phyloP scores from a whole-genome alignment of 768 basidiomycete genomes.

The Pisolithus sp. region DNA sequence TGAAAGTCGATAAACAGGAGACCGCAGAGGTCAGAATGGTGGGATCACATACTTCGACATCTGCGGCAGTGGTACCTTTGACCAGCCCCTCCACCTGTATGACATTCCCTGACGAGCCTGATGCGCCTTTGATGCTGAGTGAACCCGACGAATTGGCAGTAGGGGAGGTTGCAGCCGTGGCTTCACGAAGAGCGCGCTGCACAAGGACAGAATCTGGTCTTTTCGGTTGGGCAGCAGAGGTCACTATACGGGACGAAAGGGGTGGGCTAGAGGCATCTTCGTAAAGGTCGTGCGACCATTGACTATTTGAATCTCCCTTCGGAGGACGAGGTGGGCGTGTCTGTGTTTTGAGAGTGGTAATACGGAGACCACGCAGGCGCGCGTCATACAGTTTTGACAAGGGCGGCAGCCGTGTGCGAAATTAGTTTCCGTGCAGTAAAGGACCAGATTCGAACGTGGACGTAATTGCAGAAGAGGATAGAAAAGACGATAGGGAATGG shows the following conservation, averaged over 20 bases:
- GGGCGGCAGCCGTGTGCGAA: no score
- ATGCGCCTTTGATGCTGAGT: constrained; percentile 65
- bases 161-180: constrained; percentile 28
- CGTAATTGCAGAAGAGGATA: not conserved
- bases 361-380: no score
- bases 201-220: constrained; percentile 51
- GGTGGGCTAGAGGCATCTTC: constrained; percentile 49
- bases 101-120: constrained; percentile 48
- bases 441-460: not conserved
- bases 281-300: constrained; percentile 70
- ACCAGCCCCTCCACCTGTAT: constrained; percentile 73
- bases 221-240: constrained; percentile 36
- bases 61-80: constrained; percentile 71
- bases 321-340: constrained; percentile 44
- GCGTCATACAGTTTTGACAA: no score
- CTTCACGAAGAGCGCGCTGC: constrained; percentile 61
- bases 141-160: constrained; percentile 16
- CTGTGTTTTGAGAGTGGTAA: constrained; percentile 8
- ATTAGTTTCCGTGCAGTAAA: no score
- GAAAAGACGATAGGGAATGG: not conserved
- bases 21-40: no score
- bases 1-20: no score
- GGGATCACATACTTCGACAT: constrained; percentile 45
- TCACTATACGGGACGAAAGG: constrained; percentile 51
- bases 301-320: constrained; percentile 59